Evolutionary conservation across 2,329 filamentous ascomycete genomes (phyloP).

Genomic region (Calonectria montana): DNA sequence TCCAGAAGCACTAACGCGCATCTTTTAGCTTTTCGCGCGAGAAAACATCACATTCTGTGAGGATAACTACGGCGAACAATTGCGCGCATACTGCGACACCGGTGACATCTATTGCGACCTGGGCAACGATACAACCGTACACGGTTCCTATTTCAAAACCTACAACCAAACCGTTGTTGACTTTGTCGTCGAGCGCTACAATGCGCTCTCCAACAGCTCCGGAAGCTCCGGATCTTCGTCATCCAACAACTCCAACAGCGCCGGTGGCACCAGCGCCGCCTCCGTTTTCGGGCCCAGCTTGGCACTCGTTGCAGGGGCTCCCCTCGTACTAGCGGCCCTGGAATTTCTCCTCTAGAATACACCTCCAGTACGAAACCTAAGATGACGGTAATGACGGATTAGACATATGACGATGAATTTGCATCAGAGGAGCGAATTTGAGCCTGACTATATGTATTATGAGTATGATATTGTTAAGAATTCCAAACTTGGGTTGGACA

Average conservation of each 20-base stretch:
- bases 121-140: slow-evolving; percentile 45
- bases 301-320: neutral
- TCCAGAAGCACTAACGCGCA: neutral
- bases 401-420: neutral
- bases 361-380: neutral
- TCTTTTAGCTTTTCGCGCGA: slow-evolving; percentile 51
- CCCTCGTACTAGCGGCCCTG: neutral
- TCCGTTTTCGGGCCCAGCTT: neutral
- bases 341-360: neutral
- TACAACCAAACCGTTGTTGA: slow-evolving; percentile 50
- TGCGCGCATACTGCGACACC: slow-evolving; percentile 55
- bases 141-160: slow-evolving; percentile 49
- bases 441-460: neutral
- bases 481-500: neutral
- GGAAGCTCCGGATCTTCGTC: neutral
- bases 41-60: slow-evolving; percentile 49
- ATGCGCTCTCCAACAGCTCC: slow-evolving; percentile 27
- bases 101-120: slow-evolving; percentile 55
- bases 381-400: neutral
- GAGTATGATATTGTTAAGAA: neutral
- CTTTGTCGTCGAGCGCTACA: slow-evolving; percentile 50
- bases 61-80: slow-evolving; percentile 46
- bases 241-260: neutral
- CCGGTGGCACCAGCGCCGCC: neutral
- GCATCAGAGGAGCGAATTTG: neutral